Evolutionary conservation across 768 basidiomycete genomes (phyloP).

Genomic region (Leucocoprinus birnbaumii): DNA sequence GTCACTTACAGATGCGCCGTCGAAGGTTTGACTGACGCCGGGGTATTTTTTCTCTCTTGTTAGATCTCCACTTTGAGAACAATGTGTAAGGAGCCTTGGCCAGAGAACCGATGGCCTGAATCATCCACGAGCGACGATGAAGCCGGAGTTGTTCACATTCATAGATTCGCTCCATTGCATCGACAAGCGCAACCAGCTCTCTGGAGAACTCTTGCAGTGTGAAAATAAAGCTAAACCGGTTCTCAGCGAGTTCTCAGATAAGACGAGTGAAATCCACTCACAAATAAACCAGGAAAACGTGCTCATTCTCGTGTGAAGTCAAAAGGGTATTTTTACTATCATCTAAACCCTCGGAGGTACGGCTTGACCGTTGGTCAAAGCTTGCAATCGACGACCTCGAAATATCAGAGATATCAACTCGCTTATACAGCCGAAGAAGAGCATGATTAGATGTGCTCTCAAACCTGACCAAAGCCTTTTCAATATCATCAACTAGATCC

Average conservation of each 20-base stretch:
- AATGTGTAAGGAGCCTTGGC: conserved; percentile 7
- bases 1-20: conserved; percentile 39
- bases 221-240: conserved; percentile 91
- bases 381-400: conserved; percentile 20
- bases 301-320: conserved; percentile 64
- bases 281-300: conserved; percentile 91
- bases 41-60: background rate
- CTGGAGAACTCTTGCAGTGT: conserved; percentile 91
- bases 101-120: conserved; percentile 16
- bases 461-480: conserved; percentile 67
- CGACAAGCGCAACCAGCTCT: conserved; percentile 78
- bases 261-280: conserved; percentile 41
- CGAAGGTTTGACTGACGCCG: conserved; percentile 5
- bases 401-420: conserved; percentile 41
- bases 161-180: conserved; percentile 81
- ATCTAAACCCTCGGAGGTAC: conserved; percentile 7
- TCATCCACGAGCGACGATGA: conserved; percentile 24
- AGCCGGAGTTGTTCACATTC: conserved; percentile 53
- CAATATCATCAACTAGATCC: conserved; percentile 61
- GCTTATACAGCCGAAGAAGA: conserved; percentile 69
- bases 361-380: conserved; percentile 1
- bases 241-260: too few relatives aligned
- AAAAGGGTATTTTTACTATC: conserved; percentile 35
- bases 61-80: background rate
- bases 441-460: conserved; percentile 86